Conservation (phyloP, 1,284 basidiomycete genomes). For the Malassezia equina region DNA sequence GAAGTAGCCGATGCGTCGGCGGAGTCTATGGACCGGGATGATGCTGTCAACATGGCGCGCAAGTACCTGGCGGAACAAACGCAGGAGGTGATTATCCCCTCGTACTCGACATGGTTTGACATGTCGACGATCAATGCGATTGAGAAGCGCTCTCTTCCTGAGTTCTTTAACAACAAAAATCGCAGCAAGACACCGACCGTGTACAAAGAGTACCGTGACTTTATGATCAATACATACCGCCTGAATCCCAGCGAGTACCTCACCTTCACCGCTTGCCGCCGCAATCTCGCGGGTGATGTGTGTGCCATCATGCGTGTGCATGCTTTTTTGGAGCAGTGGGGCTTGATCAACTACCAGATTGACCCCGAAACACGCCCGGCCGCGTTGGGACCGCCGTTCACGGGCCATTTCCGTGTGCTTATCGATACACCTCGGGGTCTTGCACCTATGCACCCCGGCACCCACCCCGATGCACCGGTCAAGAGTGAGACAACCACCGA, state of each 20-base stretch:
- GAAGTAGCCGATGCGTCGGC: constrained; percentile 47
- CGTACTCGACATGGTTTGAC: constrained; percentile 96
- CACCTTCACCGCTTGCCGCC: constrained; percentile 88
- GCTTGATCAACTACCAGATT: constrained; percentile 98
- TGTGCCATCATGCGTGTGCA: constrained; percentile 98
- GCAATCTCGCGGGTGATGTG: constrained; percentile 94
- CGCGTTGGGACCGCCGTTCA: constrained; percentile 88
- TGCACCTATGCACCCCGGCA: constrained; percentile 79
- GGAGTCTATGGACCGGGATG: constrained; percentile 50
- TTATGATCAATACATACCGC: constrained; percentile 98
- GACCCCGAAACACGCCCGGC: constrained; percentile 93
- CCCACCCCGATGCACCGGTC: constrained; percentile 10
- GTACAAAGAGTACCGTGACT: constrained; percentile 99
- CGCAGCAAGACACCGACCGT: constrained; percentile 80
- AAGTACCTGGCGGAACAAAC: constrained; percentile 94
- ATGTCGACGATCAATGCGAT: constrained; percentile 86
- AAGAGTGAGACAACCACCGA: background rate
- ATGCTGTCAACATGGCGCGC: constrained; percentile 69
- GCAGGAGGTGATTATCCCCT: constrained; percentile 83
- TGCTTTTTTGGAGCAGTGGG: constrained; percentile 98
- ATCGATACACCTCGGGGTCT: constrained; percentile 93
- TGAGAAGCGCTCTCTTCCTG: constrained; percentile 82
- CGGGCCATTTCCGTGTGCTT: constrained; percentile 93
- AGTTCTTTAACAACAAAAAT: constrained; percentile 94
- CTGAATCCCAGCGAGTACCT: constrained; percentile 89